phyloP scores from a whole-genome alignment of 495 filamentous ascomycete species.

The Podospora pseudoanserina region DNA sequence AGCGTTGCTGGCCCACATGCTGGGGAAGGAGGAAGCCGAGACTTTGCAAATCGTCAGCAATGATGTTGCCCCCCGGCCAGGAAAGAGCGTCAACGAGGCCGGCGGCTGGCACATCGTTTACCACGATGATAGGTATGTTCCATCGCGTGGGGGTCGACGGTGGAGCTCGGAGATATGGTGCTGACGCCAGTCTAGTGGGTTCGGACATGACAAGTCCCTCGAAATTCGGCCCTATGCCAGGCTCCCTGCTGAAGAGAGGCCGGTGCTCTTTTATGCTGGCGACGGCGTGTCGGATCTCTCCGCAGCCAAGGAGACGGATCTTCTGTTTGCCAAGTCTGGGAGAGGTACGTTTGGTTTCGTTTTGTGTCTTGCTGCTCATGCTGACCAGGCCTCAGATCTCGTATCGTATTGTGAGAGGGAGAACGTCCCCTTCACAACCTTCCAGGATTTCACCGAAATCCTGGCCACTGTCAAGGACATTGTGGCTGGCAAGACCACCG shows the following conservation, averaged over 20 bases:
- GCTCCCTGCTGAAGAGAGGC: slow-evolving; percentile 61
- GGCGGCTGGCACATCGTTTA: slow-evolving; percentile 84
- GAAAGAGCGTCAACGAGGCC: slow-evolving; percentile 66
- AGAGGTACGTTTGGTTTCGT: slow-evolving; percentile 56
- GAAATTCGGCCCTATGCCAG: slow-evolving; percentile 80
- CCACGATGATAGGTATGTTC: slow-evolving; percentile 71
- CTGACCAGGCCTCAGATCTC: slow-evolving; percentile 72
- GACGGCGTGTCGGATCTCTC: slow-evolving; percentile 88
- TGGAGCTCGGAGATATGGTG: slow-evolving; percentile 5
- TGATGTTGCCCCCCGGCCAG: slow-evolving; percentile 60
- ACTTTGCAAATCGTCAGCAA: slow-evolving; percentile 85
- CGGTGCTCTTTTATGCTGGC: slow-evolving; percentile 81
- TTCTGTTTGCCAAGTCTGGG: slow-evolving; percentile 87
- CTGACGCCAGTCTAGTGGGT: slow-evolving; percentile 51
- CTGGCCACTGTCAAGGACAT: slow-evolving; percentile 71
- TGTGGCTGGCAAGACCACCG: slow-evolving; percentile 52
- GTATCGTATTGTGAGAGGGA: slow-evolving; percentile 75
- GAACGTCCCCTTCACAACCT: slow-evolving; percentile 74
- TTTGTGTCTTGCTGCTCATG: neutral
- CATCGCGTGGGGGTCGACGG: neutral
- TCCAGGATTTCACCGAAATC: slow-evolving; percentile 75
- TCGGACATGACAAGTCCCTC: slow-evolving; percentile 90
- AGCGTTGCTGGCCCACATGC: slow-evolving; percentile 69
- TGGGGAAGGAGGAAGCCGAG: slow-evolving; percentile 67
- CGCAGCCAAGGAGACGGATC: slow-evolving; percentile 80